Base-by-base conservation (phyloP, 257 asterid genomes). In the Leptodermis oblonga region DNA sequence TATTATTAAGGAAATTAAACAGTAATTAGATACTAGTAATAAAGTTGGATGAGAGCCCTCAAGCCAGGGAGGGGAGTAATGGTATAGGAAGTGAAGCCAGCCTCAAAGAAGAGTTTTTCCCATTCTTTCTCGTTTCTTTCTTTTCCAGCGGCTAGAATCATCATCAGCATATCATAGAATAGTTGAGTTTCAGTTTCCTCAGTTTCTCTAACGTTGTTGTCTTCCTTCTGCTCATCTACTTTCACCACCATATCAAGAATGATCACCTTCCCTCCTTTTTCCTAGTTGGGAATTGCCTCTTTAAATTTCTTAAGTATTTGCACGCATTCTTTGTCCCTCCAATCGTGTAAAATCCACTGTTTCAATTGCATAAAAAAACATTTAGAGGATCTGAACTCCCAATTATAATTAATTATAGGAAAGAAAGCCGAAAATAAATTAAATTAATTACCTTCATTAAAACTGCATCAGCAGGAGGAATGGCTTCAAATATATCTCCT, bases 71-170 rank as follows among this genome's bases (percentile, higher is more conserved):
- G 70, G 61, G 46, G 80, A 55, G 62, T 63, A 5, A 78, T 74
- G 46, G 69, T 80, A 20, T 77, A 84, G 61, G 46, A 30, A 14
- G 30, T 60, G 66, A 79, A 84, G 25, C 84, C 83, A 33, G 84
- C 82, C 8, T 41, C 51, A 3, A 1, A 5, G 54, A 82, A 80
- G 0, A 85, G 80, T 0, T 78, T 78, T 26, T 61, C 77, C 86
- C 83, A 85, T 15, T 85, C 81, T n/a, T 75, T 51, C 71, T 82
- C 79, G 0, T 30, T 79, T 75, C 82, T 70, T 62, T 77, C 70
- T 77, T 49, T 71, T 30, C 77, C 81, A 0, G 61, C 26, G 8
- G 30, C 41, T 11, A 55, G 9, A 25, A 25, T 55, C 81, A 72
- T 72, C 81, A 77, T 77, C 55, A 72, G 18, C 74, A 72, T 77